Percentiles rank a stretch among this genome's conserved stretches.
These are phyloP conservation scores for Colletotrichum endophyticum DNA, from an alignment of 2,329 filamentous ascomycete species.

Conservation along the genomic window DNA sequence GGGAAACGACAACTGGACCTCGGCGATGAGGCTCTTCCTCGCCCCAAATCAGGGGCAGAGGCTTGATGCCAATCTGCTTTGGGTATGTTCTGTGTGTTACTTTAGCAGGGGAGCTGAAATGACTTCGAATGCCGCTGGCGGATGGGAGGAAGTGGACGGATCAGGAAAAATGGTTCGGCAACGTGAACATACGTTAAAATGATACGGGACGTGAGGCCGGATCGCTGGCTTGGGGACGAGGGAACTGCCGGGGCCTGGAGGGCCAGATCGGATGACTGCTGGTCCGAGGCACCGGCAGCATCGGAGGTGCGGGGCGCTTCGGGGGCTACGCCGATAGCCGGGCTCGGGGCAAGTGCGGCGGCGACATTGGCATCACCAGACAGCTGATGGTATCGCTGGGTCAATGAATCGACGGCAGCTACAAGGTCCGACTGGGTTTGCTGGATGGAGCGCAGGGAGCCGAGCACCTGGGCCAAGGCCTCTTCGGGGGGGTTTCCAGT, in stretches of 20 bases:
- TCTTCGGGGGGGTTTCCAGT: conserved; percentile 9
- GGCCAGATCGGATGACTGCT: not conserved
- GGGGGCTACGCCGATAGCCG: not conserved
- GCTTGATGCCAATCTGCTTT: conserved; percentile 91
- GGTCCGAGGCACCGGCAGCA: not conserved
- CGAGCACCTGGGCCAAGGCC: conserved; percentile 37
- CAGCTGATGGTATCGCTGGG: conserved; percentile 27
- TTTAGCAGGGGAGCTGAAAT: not conserved
- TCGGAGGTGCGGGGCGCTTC: conserved; percentile 17
- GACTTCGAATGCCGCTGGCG: not conserved
- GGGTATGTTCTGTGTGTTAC: conserved; percentile 73
- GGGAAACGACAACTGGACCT: conserved; percentile 88
- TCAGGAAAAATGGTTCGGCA: not conserved
- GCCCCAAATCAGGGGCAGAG: conserved; percentile 89
- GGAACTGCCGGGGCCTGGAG: conserved; percentile 28
- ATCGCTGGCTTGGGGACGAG: conserved; percentile 39
- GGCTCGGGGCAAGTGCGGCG: not conserved
- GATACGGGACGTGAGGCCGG: conserved; percentile 58
- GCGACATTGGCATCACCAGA: not conserved
- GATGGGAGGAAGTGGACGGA: not conserved
- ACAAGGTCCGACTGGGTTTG: conserved; percentile 45
- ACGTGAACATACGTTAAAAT: conserved; percentile 53
- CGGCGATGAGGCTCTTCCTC: conserved; percentile 74
- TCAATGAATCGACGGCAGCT: conserved; percentile 43
- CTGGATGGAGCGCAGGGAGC: conserved; percentile 39